Percentiles rank a stretch among this genome's conserved stretches.
phyloP scores from a whole-genome alignment of 2,329 filamentous ascomycete species.

The Pseudogymnoascus sp. region DNA sequence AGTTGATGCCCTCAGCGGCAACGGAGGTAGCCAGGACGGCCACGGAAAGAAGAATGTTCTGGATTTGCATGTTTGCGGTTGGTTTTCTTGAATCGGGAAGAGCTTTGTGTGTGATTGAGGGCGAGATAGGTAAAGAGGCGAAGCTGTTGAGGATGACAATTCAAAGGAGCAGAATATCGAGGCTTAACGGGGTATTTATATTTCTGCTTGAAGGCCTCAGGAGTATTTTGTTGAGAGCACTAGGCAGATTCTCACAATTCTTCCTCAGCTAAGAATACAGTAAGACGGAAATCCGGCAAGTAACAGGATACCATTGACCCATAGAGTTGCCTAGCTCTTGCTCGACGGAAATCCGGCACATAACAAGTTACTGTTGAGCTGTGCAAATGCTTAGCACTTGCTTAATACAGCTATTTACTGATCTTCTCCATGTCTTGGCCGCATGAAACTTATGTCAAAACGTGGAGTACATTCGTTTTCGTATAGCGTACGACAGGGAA shows the following conservation, averaged over 20 bases:
- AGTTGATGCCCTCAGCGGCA: not conserved
- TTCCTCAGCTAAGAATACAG: not conserved
- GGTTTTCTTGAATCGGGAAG: not conserved
- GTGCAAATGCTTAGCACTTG: not conserved
- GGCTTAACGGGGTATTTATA: not conserved
- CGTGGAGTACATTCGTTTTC: not conserved
- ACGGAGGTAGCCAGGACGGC: not conserved
- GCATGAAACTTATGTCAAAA: not conserved
- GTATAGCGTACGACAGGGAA: not conserved
- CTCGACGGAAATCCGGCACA: not conserved
- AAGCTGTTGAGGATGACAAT: not conserved
- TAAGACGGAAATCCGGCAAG: not conserved
- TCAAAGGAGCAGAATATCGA: not conserved
- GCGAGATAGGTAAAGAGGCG: not conserved
- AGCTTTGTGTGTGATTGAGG: not conserved
- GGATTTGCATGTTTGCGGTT: not conserved
- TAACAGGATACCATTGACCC: not conserved
- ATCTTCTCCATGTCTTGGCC: not conserved
- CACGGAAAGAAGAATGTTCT: not conserved
- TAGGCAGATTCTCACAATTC: not conserved
- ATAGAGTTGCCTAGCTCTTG: not conserved
- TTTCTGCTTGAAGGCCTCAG: not conserved
- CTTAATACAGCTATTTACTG: not conserved
- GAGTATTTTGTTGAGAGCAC: not conserved
- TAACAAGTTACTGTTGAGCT: not conserved